Evolutionary conservation across 805 yeast species (phyloP), one percentile per base, ranked within the genome.

Genomic region (Wickerhamomyces sydowiorum): DNA sequence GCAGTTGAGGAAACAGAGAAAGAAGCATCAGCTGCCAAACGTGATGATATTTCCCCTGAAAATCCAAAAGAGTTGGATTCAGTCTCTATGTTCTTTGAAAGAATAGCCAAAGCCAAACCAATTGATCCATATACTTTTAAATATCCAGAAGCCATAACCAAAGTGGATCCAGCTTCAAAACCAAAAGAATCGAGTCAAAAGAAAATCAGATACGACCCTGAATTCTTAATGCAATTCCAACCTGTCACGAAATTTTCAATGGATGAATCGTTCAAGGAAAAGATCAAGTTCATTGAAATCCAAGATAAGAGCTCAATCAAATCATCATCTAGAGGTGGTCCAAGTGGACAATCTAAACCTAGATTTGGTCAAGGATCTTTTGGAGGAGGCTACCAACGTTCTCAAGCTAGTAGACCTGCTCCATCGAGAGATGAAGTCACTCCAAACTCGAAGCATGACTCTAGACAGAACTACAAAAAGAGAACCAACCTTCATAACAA

Each of bases 141-240:
- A 19, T 85, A 85, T 58, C 83, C 86, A 34, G 74, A 69, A 49
- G 76, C 71, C 18, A 56, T 74, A 38, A 62, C 60, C 8, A 20
- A 20, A 19, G 4, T 20, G 19, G 67, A 67, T 33, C 83, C 80
- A 39, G 81, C 76, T 52, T 48, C 66, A 4, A 70, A 66, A 51
- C 68, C 76, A 38, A 39, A 48, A 39, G 49, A 42, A 22, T 45
- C 45, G 27, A 48, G 40, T 4, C 21, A 38, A n/a, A 15, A 34
- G 24, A 20, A n/a, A 13, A 30, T 37, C 32, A 55, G 81, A 52
- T 91, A 93, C 61, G 95, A 89, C 57, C 86, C 91, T 19, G 76
- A 70, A 31, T 91, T 91, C 67, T 72, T 91, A 60, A 60, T 80
- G 31, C 96, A 87, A 65, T 90, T 91, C 69, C 77, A 75, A 46